A percentile compares a stretch with the other conserved stretches of the same genome.
Evolutionary conservation across 805 yeast genomes (phyloP).

Genomic region (Zygotorulaspora florentina): DNA sequence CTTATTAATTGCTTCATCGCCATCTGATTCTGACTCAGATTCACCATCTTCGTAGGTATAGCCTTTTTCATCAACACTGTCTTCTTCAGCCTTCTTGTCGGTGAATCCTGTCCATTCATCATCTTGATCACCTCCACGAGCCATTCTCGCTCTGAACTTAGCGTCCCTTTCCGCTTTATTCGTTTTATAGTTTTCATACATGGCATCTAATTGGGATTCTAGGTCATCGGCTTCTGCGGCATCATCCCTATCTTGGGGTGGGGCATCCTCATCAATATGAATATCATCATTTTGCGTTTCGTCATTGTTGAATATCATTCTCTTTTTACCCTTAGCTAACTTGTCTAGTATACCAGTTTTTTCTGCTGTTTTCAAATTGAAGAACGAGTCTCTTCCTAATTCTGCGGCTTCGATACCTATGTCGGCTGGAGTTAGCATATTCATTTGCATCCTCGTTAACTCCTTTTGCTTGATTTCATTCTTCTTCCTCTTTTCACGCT

Average conservation of each 20-base stretch:
- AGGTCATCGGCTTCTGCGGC: slow-evolving; percentile 56
- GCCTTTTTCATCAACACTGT: slow-evolving; percentile 40
- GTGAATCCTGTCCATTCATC: slow-evolving; percentile 75
- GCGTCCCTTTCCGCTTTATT: slow-evolving; percentile 66
- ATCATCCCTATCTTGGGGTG: slow-evolving; percentile 34
- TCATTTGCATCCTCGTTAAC: slow-evolving; percentile 87
- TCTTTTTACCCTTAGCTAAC: slow-evolving; percentile 70
- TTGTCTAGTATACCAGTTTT: slow-evolving; percentile 77
- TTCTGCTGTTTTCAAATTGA: slow-evolving; percentile 80
- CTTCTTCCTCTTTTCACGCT: slow-evolving; percentile 75
- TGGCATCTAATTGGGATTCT: slow-evolving; percentile 76
- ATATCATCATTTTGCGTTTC: slow-evolving; percentile 53
- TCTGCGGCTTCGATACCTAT: slow-evolving; percentile 90
- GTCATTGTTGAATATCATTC: slow-evolving; percentile 54
- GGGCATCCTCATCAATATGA: slow-evolving; percentile 45
- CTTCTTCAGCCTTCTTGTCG: slow-evolving; percentile 42
- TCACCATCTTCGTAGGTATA: slow-evolving; percentile 39
- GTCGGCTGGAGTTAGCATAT: slow-evolving; percentile 88
- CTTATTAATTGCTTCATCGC: slow-evolving; percentile 62
- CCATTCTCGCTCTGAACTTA: slow-evolving; percentile 60
- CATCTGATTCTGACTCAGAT: slow-evolving; percentile 52
- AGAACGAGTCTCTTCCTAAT: slow-evolving; percentile 71
- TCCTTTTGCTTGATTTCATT: slow-evolving; percentile 87
- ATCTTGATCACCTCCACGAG: slow-evolving; percentile 72
- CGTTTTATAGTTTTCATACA: slow-evolving; percentile 72